phyloP scores from a whole-genome alignment of 768 basidiomycete species.

The Asterophora parasitica region DNA sequence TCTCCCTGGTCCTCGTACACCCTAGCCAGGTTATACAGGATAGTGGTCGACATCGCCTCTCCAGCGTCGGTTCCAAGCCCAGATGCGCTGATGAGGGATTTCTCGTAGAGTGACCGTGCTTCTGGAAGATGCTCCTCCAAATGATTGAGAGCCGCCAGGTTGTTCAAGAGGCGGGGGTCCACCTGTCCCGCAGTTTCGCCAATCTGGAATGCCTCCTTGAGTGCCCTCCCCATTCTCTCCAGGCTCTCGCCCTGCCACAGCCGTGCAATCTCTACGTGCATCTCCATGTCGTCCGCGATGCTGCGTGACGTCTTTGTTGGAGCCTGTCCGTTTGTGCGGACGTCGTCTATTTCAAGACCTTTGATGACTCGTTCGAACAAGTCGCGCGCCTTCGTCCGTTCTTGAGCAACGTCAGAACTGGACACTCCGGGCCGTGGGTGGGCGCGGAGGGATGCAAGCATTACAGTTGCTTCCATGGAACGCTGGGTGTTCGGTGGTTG shows the following conservation, averaged over 20 bases:
- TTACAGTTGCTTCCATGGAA: conserved; percentile 79
- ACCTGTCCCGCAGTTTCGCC: conserved; percentile 44
- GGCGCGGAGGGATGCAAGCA: conserved; percentile 87
- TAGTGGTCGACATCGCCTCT: conserved; percentile 74
- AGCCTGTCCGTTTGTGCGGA: conserved; percentile 37
- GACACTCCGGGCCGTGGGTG: conserved; percentile 78
- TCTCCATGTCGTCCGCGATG: conserved; percentile 74
- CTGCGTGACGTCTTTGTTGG: conserved; percentile 40
- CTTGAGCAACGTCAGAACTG: conserved; percentile 64
- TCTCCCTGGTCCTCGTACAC: conserved; percentile 87
- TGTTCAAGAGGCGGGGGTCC: conserved; percentile 74
- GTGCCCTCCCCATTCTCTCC: conserved; percentile 67
- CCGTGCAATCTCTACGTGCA: conserved; percentile 87
- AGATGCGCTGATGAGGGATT: conserved; percentile 58
- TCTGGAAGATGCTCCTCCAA: conserved; percentile 55
- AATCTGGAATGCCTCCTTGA: conserved; percentile 68
- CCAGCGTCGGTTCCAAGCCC: conserved; percentile 39
- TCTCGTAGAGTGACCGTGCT: conserved; percentile 67
- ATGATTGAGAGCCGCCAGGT: conserved; percentile 73
- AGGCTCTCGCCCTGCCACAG: conserved; percentile 82
- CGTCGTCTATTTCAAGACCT: conserved; percentile 60
- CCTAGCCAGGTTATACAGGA: conserved; percentile 88
- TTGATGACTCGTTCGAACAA: conserved; percentile 74
- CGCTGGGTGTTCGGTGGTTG: conserved; percentile 60
- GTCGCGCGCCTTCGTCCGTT: conserved; percentile 70